These are phyloP conservation scores for Umbilicus rupestris DNA, from an alignment of 164 flowering plant species.

Conservation along the genomic window DNA sequence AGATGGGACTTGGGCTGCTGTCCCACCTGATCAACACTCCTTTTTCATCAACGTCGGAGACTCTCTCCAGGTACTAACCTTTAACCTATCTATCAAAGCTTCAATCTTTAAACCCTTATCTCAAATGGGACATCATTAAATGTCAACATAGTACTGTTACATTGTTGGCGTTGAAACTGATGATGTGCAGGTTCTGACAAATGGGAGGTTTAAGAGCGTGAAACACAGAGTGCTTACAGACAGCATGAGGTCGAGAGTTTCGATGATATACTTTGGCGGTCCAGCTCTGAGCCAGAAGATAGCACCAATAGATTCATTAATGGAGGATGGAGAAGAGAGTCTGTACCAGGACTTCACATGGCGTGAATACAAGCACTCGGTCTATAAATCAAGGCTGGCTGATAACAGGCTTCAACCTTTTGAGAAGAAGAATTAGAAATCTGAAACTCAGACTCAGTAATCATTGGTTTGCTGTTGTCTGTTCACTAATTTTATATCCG, in stretches of 20 bases:
- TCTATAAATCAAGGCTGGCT: conserved; percentile 42
- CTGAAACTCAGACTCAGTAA: not conserved
- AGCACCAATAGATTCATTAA: conserved; percentile 31
- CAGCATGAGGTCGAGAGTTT: conserved; percentile 19
- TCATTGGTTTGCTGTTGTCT: not conserved
- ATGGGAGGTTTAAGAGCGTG: conserved; percentile 36
- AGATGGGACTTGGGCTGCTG: conserved; percentile 18
- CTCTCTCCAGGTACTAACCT: conserved; percentile 15
- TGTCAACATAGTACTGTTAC: too few relatives aligned
- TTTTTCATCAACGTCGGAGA: conserved; percentile 24
- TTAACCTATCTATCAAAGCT: not conserved
- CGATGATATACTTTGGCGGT: conserved; percentile 42
- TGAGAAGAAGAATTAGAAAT: conserved; percentile 15
- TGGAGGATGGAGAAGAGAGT: conserved; percentile 32
- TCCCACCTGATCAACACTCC: conserved; percentile 18
- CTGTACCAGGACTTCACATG: conserved; percentile 69
- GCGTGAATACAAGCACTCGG: conserved; percentile 53
- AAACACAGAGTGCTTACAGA: conserved; percentile 31
- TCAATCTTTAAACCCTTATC: too few relatives aligned
- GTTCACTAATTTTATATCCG: too few relatives aligned
- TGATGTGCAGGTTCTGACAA: conserved; percentile 22
- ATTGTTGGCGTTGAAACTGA: too few relatives aligned
- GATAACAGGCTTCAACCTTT: conserved; percentile 47
- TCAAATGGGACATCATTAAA: not conserved
- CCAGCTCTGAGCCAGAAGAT: conserved; percentile 33